These are phyloP conservation scores for Coemansia sp. DNA, from an alignment of 192 early-diverging fungal species.

Conservation along the genomic window DNA sequence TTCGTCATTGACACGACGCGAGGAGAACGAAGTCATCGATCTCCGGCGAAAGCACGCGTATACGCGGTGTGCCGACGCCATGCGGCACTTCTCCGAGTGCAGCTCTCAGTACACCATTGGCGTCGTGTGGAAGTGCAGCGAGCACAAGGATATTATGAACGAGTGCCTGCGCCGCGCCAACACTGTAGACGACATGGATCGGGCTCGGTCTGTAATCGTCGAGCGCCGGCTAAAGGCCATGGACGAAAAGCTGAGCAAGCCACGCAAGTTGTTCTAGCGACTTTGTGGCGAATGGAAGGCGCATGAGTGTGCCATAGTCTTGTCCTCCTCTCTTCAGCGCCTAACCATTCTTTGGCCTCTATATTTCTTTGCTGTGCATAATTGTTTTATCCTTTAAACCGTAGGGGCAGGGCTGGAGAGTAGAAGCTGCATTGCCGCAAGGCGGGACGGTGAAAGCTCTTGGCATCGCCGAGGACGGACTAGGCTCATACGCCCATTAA, in stretches of 20 bases:
- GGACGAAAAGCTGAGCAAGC: constrained; percentile 37
- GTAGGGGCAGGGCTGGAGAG: too few species aligned
- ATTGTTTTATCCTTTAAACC: neutral
- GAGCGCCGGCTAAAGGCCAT: constrained; percentile 21
- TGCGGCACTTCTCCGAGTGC: constrained; percentile 44
- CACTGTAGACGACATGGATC: constrained; percentile 48
- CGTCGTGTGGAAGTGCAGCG: constrained; percentile 48
- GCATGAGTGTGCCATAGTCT: neutral
- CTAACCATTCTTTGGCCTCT: neutral
- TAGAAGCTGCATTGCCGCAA: too few species aligned
- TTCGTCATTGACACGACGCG: constrained; percentile 36
- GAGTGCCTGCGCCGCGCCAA: constrained; percentile 51
- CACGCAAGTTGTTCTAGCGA: constrained; percentile 31
- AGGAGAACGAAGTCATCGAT: constrained; percentile 44
- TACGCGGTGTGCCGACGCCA: constrained; percentile 23
- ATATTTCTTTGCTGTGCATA: neutral
- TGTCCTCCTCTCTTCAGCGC: neutral
- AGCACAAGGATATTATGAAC: constrained; percentile 46
- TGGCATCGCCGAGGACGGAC: too few species aligned
- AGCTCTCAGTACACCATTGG: constrained; percentile 45
- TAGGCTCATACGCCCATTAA: too few species aligned
- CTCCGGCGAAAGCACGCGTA: constrained; percentile 44
- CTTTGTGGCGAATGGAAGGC: neutral
- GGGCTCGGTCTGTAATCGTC: constrained; percentile 32
- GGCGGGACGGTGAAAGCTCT: too few species aligned